Base-by-base conservation (phyloP, 352 stramenopile species). In the Thalassiosira ordinaria region DNA sequence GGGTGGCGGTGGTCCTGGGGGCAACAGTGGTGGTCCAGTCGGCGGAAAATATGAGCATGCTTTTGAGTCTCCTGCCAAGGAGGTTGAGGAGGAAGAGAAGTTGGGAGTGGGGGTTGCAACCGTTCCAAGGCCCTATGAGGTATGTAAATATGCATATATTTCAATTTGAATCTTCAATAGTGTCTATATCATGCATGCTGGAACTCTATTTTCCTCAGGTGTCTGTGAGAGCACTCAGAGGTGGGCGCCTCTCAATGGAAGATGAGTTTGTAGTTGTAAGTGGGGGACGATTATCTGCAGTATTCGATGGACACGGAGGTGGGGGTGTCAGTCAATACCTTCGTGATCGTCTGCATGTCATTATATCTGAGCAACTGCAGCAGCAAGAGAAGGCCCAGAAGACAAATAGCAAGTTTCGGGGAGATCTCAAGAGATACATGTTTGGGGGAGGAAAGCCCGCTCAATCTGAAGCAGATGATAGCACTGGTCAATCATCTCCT, bases 251-350 rank as follows among this genome's bases (percentile, higher is more conserved):
- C 13, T 90, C 79, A 26, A 94, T 94, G 89, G 89, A 94, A 85
- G 89, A 94, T 76, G 80, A 89, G 65, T 92, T 84, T 55, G 62
- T 86, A 18, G 62, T 94, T 44, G 80, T 64, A 35, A 74, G 78
- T 33, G 86, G 86, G 26, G 86, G 87, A 1, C 66, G 82, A 49
- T 87, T 94, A 46, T 82, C 78, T 8, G 89, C 76, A 67, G 86
- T 93, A 16, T 94, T 93, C 81, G 89, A 94, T 80, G 89, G 89
- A n/a, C 87, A 94, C 73, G 89, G 89, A 11, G 89, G 89, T 16
- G 70, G 67, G 56, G 84, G 74, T 57, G 87, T 94, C 5, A 91
- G 80, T 59, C 74, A 70, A 49, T 87, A 89, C 69, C 76, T 94
- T 11, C 74, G 80, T 31, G 80, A 93, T 61, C 70, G 79, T 41